A percentile compares a stretch with the other conserved stretches of the same genome.
phyloP scores from a whole-genome alignment of 2,329 filamentous ascomycete genomes.

The Botryotinia convoluta region DNA sequence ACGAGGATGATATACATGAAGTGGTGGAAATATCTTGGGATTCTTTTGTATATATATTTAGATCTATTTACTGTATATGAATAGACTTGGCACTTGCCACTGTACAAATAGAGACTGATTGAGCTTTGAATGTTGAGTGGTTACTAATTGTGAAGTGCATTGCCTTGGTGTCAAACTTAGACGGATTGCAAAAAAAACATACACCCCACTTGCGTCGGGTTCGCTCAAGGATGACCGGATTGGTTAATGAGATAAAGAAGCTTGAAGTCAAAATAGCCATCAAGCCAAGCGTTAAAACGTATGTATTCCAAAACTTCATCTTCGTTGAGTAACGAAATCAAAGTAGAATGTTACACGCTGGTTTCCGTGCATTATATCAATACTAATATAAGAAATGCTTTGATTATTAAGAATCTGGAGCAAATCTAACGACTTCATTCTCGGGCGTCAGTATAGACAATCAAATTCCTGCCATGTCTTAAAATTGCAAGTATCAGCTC shows the following conservation, averaged over 20 bases:
- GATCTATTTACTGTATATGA: not conserved
- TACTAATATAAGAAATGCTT: not conserved
- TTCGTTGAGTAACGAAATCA: fast-evolving
- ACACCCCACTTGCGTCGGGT: not conserved
- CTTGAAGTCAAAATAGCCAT: not conserved
- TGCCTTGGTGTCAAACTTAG: not conserved
- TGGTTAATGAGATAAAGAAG: not conserved
- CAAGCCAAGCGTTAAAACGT: not conserved
- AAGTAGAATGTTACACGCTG: not conserved
- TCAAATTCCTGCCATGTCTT: not conserved
- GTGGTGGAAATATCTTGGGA: not conserved
- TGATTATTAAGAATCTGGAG: not conserved
- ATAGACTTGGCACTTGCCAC: not conserved
- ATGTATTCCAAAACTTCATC: not conserved
- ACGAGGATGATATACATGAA: too few species aligned
- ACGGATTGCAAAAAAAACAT: not conserved
- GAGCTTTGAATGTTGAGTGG: not conserved
- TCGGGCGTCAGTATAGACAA: not conserved
- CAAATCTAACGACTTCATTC: not conserved
- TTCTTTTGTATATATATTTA: slow-evolving; percentile 17
- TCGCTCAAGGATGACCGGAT: not conserved
- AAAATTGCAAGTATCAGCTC: too few species aligned
- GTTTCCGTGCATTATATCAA: not conserved
- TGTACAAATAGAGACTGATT: not conserved
- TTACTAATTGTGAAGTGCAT: not conserved